Base-by-base conservation (phyloP, 2,329 filamentous ascomycete species). In the Phoma herbarum region DNA sequence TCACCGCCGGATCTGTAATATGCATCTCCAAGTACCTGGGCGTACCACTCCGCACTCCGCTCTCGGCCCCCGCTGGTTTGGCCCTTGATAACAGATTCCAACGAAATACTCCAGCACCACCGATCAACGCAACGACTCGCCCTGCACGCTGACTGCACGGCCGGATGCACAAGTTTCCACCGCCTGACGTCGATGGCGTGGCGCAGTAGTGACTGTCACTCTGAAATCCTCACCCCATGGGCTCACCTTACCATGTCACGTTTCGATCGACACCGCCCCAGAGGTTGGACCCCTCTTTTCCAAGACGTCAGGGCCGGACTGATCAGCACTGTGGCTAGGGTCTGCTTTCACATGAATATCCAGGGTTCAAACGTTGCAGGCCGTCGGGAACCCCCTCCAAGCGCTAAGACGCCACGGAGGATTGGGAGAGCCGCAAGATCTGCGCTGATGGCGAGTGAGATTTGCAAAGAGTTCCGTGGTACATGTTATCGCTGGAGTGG, bases 341-440 rank as follows among this genome's bases (percentile, higher is more conserved):
- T 26, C n/a, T 25, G 31, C 43, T 60, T 45, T 57, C 58, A 60
- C 53, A 57, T 60, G 58, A 51, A 47, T 47, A 37, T 3, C n/a
- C 47, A 52, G 52, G 52, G 46, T 54, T 22, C 33, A 49, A 45
- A 18, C 48, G 9, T 33, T 52, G 49, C 37, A 59, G 44, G 39
- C 29, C 18, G 22, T 35, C 16, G 43, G 43, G 33, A 26, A 31
- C 43, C 33, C 25, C 31, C 23, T 37, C n/a, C 35, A 28, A 28
- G 46, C 46, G 41, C 46, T 37, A 45, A 22, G 29, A 46, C 29
- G 46, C 51, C 51, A 47, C 28, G 39, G 11, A 43, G 42, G 35
- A 37, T 44, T 59, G 41, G 14, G 49, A 60, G 57, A 60, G 57
- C 57, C 57, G 57, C 57, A 60, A 44, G 57, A 60, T 55, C 47